A percentile compares a stretch with the other conserved stretches of the same genome.
These are phyloP conservation scores for Aureobasidium sp. DNA, from an alignment of 2,329 filamentous ascomycete genomes.

Conservation along the genomic window DNA sequence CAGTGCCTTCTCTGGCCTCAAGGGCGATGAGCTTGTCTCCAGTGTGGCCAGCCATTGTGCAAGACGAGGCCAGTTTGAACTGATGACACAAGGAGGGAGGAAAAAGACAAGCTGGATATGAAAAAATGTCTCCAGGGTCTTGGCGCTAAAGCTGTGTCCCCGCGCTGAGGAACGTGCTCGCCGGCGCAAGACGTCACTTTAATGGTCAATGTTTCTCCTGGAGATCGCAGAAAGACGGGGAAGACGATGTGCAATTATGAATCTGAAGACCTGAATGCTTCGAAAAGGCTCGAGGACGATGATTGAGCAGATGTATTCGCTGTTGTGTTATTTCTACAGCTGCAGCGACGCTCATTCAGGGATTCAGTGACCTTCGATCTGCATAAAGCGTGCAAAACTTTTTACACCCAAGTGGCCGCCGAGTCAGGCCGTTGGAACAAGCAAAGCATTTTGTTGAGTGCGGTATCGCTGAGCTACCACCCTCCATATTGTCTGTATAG, in stretches of 20 bases:
- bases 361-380: background rate
- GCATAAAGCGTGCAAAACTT: conserved; percentile 4
- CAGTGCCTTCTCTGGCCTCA: conserved; percentile 84
- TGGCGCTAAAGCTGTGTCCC: conserved; percentile 2
- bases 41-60: conserved; percentile 19
- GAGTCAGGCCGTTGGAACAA: conserved; percentile 6
- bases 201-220: conserved; percentile 3
- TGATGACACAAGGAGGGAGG: conserved; percentile 13
- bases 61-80: conserved; percentile 13
- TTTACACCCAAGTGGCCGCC: conserved; percentile 7
- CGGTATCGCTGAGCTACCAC: conserved; percentile 5
- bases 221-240: background rate
- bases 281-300: background rate
- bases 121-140: conserved; percentile 13
- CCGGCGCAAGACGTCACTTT: background rate
- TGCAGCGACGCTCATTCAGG: background rate
- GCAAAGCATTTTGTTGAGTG: conserved; percentile 4
- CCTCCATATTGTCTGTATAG: background rate
- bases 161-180: background rate
- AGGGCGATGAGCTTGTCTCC: conserved; percentile 58
- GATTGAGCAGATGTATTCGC: background rate
- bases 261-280: background rate
- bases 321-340: background rate
- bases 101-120: conserved; percentile 5
- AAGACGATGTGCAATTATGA: background rate